Conservation (phyloP, 352 stramenopile species). For the Albugo laibachii region DNA sequence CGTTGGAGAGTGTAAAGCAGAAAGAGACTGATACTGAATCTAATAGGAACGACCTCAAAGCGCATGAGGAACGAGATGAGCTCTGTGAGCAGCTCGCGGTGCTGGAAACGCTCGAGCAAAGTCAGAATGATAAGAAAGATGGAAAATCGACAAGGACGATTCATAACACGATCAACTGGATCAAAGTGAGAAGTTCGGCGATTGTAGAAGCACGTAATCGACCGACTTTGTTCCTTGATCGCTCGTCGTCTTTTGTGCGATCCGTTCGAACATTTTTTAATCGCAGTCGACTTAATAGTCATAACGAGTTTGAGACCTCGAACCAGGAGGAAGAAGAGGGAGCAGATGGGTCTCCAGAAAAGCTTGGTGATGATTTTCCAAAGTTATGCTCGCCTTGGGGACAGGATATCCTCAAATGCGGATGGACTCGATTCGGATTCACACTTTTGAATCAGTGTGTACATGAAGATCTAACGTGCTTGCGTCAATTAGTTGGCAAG, state of each 20-base stretch:
- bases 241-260: constrained; percentile 34
- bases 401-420: constrained; percentile 15
- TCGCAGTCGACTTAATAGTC: constrained; percentile 5
- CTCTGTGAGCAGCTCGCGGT: not conserved
- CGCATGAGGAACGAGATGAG: no score
- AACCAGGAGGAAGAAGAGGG: not conserved
- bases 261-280: constrained; percentile 33
- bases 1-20: constrained; percentile 4
- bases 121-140: constrained; percentile 1
- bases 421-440: constrained; percentile 33
- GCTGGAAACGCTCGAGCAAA: not conserved
- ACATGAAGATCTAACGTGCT: constrained; percentile 30
- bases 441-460: constrained; percentile 30
- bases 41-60: no score
- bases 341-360: not conserved
- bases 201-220: constrained; percentile 2
- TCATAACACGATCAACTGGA: constrained; percentile 44
- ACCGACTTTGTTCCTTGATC: constrained; percentile 1
- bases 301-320: not conserved
- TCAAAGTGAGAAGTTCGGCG: constrained; percentile 33
- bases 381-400: constrained; percentile 24
- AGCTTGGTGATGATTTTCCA: constrained; percentile 3
- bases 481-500: constrained; percentile 23
- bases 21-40: not conserved
- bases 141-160: constrained; percentile 18